Conservation (phyloP, 2,329 filamentous ascomycete genomes). For the Xylariaceae sp. region DNA sequence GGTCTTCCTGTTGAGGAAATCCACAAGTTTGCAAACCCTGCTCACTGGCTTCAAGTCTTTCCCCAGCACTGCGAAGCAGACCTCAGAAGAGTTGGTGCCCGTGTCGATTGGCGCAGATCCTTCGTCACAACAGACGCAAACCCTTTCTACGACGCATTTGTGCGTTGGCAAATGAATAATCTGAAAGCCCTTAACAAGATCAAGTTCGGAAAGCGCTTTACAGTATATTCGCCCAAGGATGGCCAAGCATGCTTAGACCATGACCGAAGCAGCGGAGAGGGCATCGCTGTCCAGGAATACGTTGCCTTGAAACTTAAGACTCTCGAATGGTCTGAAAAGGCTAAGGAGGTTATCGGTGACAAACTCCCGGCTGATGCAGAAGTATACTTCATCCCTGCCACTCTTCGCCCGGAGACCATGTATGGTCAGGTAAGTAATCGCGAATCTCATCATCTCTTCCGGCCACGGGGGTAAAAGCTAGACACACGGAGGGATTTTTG, state of each 20-base stretch:
- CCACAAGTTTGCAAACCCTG: conserved; percentile 85
- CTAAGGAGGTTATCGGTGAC: conserved; percentile 63
- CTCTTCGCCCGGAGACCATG: conserved; percentile 94
- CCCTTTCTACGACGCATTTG: conserved; percentile 92
- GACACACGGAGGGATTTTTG: neutral
- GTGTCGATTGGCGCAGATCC: conserved; percentile 88
- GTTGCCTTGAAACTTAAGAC: conserved; percentile 87
- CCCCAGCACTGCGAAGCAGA: conserved; percentile 75
- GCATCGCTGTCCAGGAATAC: conserved; percentile 83
- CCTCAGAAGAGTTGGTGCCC: conserved; percentile 73
- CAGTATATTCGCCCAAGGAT: conserved; percentile 87
- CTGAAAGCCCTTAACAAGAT: conserved; percentile 87
- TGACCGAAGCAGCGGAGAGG: conserved; percentile 75
- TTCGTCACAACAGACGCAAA: conserved; percentile 96
- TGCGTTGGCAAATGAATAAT: conserved; percentile 95
- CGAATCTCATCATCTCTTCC: neutral
- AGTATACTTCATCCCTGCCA: conserved; percentile 87
- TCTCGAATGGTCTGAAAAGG: conserved; percentile 77
- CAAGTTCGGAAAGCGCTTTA: conserved; percentile 88
- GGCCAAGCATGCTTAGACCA: conserved; percentile 85
- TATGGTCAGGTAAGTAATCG: conserved; percentile 62
- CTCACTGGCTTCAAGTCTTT: conserved; percentile 89
- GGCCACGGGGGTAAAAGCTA: neutral
- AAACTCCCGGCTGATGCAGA: conserved; percentile 74
- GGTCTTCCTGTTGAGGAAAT: conserved; percentile 86